phyloP scores from a whole-genome alignment of 257 asterid genomes.

The Nicotiana tomentosiformis region DNA sequence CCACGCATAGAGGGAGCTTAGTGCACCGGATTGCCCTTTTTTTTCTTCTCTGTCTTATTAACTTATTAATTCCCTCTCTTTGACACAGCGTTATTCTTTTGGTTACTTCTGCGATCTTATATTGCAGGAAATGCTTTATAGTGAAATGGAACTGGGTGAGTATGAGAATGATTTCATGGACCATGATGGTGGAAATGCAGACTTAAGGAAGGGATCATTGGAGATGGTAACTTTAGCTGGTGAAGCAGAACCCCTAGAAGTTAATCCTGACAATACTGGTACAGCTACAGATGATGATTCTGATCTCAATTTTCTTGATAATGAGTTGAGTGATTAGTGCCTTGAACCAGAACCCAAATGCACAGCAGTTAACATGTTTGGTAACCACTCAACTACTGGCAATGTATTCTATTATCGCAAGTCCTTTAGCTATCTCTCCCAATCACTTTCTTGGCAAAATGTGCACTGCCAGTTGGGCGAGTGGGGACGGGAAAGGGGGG shows the following conservation, averaged over 20 bases:
- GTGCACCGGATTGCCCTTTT: no score
- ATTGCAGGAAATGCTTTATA: slow-evolving; percentile 53
- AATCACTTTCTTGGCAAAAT: background rate
- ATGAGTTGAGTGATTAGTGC: slow-evolving; percentile 45
- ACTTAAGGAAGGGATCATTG: slow-evolving; percentile 42
- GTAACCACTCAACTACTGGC: background rate
- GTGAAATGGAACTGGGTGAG: slow-evolving; percentile 65
- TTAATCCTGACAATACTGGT: slow-evolving; percentile 29
- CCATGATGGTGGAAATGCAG: slow-evolving; percentile 49
- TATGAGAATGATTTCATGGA: slow-evolving; percentile 59
- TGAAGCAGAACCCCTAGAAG: slow-evolving; percentile 46
- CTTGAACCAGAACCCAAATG: background rate
- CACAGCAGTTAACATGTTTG: background rate
- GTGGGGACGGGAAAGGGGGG: background rate
- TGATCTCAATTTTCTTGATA: slow-evolving; percentile 59
- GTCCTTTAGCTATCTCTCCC: background rate
- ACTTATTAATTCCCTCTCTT: background rate
- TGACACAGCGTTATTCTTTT: background rate
- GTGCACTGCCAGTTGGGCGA: background rate
- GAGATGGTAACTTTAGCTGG: slow-evolving; percentile 46
- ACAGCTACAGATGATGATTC: slow-evolving; percentile 41
- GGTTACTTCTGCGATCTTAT: background rate
- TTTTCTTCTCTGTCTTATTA: background rate
- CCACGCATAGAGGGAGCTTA: no score
- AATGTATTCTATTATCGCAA: background rate